Evolutionary conservation across 768 basidiomycete genomes (phyloP).

Genomic region (Solioccasus polychromus): DNA sequence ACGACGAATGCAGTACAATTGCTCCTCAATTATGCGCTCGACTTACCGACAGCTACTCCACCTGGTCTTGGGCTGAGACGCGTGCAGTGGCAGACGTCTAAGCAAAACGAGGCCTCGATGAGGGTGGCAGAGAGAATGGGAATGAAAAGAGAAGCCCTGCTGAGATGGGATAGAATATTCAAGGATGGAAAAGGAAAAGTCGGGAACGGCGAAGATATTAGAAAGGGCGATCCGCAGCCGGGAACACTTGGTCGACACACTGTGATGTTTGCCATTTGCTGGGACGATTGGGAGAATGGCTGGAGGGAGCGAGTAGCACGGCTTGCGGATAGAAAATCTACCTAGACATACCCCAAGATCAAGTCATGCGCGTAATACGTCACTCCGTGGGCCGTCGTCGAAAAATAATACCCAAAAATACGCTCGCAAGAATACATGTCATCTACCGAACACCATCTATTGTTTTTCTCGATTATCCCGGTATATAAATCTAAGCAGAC

Average conservation of each 20-base stretch:
- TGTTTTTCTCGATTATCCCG: too few species aligned
- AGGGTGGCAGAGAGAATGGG: constrained; percentile 56
- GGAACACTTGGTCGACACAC: constrained; percentile 36
- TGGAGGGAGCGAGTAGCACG: constrained; percentile 2
- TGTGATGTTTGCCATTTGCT: constrained; percentile 38
- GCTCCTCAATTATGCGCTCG: constrained; percentile 46
- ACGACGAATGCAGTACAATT: constrained; percentile 52
- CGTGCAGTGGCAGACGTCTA: constrained; percentile 59
- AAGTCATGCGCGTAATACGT: too few species aligned
- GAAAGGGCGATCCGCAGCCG: constrained; percentile 28
- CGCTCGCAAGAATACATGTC: too few species aligned
- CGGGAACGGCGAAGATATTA: constrained; percentile 32
- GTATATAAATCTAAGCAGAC: too few species aligned
- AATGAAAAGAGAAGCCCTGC: constrained; percentile 50
- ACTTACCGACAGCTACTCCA: constrained; percentile 30
- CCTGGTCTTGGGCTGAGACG: constrained; percentile 56
- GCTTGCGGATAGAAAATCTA: constrained; percentile 13
- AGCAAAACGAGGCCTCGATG: constrained; percentile 46
- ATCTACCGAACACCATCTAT: too few species aligned
- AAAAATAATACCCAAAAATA: too few species aligned
- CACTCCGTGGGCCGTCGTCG: too few species aligned
- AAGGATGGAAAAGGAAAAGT: constrained; percentile 35
- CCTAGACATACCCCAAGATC: not conserved
- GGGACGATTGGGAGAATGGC: constrained; percentile 35
- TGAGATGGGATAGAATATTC: constrained; percentile 55